Percentiles rank a stretch among this genome's conserved stretches.
phyloP scores from a whole-genome alignment of 345 rosid species.

The Ailanthus altissimus region DNA sequence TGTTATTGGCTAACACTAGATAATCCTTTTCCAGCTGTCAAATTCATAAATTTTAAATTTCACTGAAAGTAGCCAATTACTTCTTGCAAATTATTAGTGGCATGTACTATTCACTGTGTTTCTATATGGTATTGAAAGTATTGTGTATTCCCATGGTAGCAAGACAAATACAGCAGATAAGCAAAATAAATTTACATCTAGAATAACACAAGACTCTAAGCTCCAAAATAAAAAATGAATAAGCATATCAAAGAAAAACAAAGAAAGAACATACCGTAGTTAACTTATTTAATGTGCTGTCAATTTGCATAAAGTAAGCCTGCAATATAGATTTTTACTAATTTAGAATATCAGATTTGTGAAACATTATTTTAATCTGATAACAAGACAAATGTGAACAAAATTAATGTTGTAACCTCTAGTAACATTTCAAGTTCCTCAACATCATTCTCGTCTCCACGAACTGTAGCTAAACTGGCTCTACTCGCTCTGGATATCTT shows the following conservation, averaged over 20 bases:
- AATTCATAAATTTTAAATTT: not conserved
- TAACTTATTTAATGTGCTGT: slow-evolving; percentile 85
- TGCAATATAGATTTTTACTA: slow-evolving; percentile 35
- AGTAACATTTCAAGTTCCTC: slow-evolving; percentile 99
- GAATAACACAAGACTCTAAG: not conserved
- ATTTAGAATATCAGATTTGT: slow-evolving; percentile 2
- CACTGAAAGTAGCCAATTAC: not conserved
- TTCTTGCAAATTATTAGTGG: not conserved
- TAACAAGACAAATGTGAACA: slow-evolving; percentile 12
- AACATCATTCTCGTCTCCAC: slow-evolving; percentile 92
- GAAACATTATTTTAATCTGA: not conserved
- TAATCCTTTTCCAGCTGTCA: not conserved
- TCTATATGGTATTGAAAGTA: not conserved
- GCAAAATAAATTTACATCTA: not conserved
- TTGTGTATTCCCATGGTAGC: not conserved
- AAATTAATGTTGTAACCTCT: slow-evolving; percentile 52
- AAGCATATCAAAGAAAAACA: not conserved
- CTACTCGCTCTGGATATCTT: slow-evolving; percentile 93
- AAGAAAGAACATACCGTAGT: slow-evolving; percentile 51
- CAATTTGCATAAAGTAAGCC: slow-evolving; percentile 97
- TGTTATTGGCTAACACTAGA: not conserved
- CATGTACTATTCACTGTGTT: not conserved
- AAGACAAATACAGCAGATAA: not conserved
- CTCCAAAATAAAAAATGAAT: not conserved
- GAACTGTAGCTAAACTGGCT: slow-evolving; percentile 77